Evolutionary conservation across 2,329 filamentous ascomycete species (phyloP), one percentile per base, ranked within the genome.

Genomic region (Phyllosticta citriasiana): DNA sequence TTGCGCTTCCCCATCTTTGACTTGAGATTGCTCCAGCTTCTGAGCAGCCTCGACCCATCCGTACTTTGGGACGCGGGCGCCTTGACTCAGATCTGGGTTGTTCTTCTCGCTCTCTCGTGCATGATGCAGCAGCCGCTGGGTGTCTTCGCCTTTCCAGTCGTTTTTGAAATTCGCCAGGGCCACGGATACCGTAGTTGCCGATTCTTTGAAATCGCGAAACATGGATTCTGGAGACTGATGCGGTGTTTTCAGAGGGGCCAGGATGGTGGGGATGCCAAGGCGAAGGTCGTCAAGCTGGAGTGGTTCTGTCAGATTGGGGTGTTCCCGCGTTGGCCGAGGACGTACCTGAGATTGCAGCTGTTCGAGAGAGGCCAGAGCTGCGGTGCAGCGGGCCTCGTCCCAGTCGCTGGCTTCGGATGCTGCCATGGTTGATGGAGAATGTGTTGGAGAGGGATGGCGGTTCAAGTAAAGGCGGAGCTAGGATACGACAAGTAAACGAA

Each of bases 281-380:
- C 78, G 76, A 4, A 79, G 68, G 47, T 69, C 66, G 50, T 78
- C 72, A 24, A 80, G 67, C 77, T 79, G 57, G 4, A 7, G 25
- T 19, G 9, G 1, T 50, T 27, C 30, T 67, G 64, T 54, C 35
- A 50, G 58, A 26, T 35, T 24, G 59, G 14, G 12, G 22, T 50
- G 6, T 47, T 47, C 14, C 25, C 47, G 51, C 24, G 24, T n/a
- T 50, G 19, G 16, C 25, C 22, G 14, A 9, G 12, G 14, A 55
- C 63, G 25, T 64, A 77, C 78, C 68, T 78, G 73, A 52, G 73
- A 69, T 64, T 78, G 75, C 3, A 80, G 69, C 51, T 69, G 66
- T 64, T 78, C 76, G 22, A 80, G 70, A 54, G 75, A 72, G 35
- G 75, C 75, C 51, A 80, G 75, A 2, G 76, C 76, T 61, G 71